A percentile compares a stretch with the other conserved stretches of the same genome.
phyloP scores from a whole-genome alignment of 495 filamentous ascomycete genomes.

The Neurospora sp. region DNA sequence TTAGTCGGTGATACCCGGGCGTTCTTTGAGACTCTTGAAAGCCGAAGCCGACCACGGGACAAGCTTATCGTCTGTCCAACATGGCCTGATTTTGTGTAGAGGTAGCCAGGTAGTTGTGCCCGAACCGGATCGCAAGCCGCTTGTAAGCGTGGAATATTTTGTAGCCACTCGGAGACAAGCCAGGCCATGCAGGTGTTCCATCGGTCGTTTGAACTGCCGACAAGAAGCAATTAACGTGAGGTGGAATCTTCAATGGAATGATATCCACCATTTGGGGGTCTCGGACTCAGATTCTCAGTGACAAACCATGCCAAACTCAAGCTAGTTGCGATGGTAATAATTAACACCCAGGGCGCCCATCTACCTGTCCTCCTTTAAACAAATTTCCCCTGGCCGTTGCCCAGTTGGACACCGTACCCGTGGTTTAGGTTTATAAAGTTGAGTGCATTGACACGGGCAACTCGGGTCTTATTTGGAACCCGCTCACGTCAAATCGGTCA shows the following conservation, averaged over 20 bases:
- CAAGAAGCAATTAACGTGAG: background rate
- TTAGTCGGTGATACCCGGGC: background rate
- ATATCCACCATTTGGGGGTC: background rate
- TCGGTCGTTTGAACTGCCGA: background rate
- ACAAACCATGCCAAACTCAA: background rate
- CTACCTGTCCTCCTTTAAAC: background rate
- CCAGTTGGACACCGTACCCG: background rate
- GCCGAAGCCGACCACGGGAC: background rate
- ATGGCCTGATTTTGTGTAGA: background rate
- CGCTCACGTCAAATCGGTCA: background rate
- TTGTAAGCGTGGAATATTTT: background rate
- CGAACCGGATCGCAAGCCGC: background rate
- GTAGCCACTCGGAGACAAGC: background rate
- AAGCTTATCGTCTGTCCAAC: background rate
- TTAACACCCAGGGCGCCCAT: background rate
- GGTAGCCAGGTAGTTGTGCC: background rate
- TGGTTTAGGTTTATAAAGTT: background rate
- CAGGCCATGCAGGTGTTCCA: background rate
- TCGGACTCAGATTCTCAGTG: background rate
- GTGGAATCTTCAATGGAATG: background rate
- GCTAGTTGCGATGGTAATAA: background rate
- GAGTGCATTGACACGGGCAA: background rate
- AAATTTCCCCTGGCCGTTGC: background rate
- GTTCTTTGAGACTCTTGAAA: background rate
- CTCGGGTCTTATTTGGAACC: background rate